Conservation (phyloP, 208 protist species). For the Trypanosoma scelopori region DNA sequence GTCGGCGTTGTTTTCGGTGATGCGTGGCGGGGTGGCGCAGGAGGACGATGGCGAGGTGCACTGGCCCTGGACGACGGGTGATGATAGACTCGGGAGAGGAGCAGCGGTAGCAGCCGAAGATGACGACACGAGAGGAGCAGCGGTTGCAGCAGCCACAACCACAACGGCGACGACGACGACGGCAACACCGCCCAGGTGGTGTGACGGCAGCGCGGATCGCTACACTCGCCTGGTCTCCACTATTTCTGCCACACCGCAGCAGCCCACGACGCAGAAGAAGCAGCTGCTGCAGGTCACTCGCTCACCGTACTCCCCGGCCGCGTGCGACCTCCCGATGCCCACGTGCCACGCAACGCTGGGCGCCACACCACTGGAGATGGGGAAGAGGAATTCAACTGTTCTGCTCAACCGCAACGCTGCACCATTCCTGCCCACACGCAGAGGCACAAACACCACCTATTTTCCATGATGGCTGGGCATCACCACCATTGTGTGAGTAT, state of each 20-base stretch:
- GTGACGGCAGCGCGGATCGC: background rate
- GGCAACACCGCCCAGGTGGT: constrained; percentile 11
- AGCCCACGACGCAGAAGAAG: constrained; percentile 17
- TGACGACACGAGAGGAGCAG: background rate
- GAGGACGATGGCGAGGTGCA: background rate
- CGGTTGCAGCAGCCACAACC: background rate
- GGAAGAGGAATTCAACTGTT: constrained; percentile 16
- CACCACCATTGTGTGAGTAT: background rate
- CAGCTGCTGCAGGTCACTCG: constrained; percentile 1
- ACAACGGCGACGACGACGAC: constrained; percentile 1
- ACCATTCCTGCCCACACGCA: constrained; percentile 34
- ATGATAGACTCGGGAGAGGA: background rate
- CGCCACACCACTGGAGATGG: constrained; percentile 16
- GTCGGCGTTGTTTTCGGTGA: constrained; percentile 2
- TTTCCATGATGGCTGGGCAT: constrained; percentile 8
- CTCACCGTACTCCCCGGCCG: constrained; percentile 33
- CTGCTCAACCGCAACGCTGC: constrained; percentile 38
- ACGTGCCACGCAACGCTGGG: background rate
- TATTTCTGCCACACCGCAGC: constrained; percentile 14
- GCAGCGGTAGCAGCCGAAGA: background rate
- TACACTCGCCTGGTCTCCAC: background rate
- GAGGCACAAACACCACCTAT: constrained; percentile 13
- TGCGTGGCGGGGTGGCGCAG: background rate
- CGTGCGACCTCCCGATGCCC: constrained; percentile 27
- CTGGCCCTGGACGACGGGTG: constrained; percentile 2